Conservation (phyloP, 768 basidiomycete genomes). For the Galerina marginata region DNA sequence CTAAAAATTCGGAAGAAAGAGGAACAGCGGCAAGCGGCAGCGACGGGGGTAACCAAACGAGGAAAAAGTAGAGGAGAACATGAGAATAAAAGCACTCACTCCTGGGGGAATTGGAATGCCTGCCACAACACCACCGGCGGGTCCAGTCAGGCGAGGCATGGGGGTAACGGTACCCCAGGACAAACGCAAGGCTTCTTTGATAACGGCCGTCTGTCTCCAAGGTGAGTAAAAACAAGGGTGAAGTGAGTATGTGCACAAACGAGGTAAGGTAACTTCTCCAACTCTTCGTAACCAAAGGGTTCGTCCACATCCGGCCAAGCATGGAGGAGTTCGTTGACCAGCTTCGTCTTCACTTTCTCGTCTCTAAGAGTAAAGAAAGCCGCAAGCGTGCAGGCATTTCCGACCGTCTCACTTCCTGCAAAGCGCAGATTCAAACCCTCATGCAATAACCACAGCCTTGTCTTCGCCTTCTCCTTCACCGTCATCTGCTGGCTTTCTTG, state of each 20-base stretch:
- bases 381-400: conserved; percentile 30
- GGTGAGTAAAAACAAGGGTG: background rate
- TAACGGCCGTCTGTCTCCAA: conserved; percentile 43
- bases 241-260: conserved; percentile 25
- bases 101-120: conserved; percentile 40
- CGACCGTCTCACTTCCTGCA: conserved; percentile 40
- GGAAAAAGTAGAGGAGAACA: background rate
- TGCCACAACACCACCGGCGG: conserved; percentile 34
- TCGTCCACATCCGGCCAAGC: conserved; percentile 40
- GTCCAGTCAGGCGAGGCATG: conserved; percentile 42
- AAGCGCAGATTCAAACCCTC: conserved; percentile 23
- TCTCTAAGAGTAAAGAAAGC: conserved; percentile 32
- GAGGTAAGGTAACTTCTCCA: conserved; percentile 45
- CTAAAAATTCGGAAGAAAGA: background rate
- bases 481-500: conserved; percentile 1
- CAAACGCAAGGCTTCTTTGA: conserved; percentile 48
- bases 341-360: conserved; percentile 15
- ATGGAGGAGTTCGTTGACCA: conserved; percentile 33
- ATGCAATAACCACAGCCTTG: conserved; percentile 21
- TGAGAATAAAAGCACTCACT: conserved; percentile 25
- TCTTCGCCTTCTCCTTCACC: conserved; percentile 1
- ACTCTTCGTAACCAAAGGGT: conserved; percentile 27
- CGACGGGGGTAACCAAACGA: background rate
- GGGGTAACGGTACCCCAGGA: conserved; percentile 39
- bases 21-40: background rate